Evolutionary conservation across 2,329 filamentous ascomycete genomes (phyloP), one percentile per base, ranked within the genome.

Genomic region (Penicillium thymicola): DNA sequence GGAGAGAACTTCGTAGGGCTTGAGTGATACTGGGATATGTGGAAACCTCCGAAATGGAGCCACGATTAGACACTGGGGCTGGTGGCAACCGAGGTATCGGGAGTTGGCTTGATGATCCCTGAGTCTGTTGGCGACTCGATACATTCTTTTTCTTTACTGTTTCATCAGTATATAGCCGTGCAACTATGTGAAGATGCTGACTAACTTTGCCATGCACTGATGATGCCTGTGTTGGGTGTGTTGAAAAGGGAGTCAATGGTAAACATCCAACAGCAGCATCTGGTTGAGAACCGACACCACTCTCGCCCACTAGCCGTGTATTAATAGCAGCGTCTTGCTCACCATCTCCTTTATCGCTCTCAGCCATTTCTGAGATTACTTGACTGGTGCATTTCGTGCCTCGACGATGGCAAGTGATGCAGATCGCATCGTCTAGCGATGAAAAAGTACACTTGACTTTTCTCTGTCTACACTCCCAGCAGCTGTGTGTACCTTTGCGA

Each of bases 401-500:
- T 37, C 45, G 45, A 37, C 45, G 45, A 25, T 47, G 30, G 21
- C 45, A 47, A 25, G 8, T 37, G 8, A 36, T 34, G 30, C 45
- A 47, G 18, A 47, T 47, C n/a, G 44, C 32, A 58, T 64, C 58
- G 28, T 51, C 46, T 16, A 48, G 41, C 18, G 45, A 25, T 48
- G 61, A 62, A 58, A 65, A 65, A 13, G 62, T 47, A 47, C 45
- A 37, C 7, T 47, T 47, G 45, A 47, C 45, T 27, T 47, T 47
- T 37, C 45, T 47, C 30, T 14, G 30, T 9, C 45, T 47, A 16
- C 45, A 47, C 55, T 54, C 55, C 54, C 51, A 57, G 55, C 36
- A 65, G 49, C 37, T 54, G 40, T 32, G 59, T 16, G 68, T 71
- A 36, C 68, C 69, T 59, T 71, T 69, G 37, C 68, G 68, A 36